Conservation (phyloP, 2,329 filamentous ascomycete species). For the Colletotrichum theobromicola region DNA sequence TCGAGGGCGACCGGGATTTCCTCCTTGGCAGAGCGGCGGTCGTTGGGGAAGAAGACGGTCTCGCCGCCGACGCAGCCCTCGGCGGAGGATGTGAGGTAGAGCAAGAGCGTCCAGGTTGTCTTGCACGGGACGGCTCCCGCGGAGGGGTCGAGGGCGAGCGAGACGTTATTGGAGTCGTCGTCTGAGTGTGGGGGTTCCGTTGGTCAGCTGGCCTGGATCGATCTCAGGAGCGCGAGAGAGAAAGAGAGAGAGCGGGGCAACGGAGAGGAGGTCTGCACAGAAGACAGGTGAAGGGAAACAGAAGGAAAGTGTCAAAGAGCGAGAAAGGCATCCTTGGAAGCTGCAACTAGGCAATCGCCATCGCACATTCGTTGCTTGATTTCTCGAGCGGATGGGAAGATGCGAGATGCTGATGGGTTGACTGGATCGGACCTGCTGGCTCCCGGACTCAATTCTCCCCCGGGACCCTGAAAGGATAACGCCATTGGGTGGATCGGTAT, state of each 20-base stretch:
- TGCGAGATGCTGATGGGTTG: slow-evolving; percentile 5
- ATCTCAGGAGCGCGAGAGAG: background rate
- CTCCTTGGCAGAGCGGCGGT: slow-evolving; percentile 59
- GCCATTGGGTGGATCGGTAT: slow-evolving; percentile 4
- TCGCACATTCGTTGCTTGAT: background rate
- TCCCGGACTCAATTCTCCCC: background rate
- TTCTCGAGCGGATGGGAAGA: background rate
- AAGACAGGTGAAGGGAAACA: slow-evolving; percentile 6
- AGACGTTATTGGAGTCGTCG: slow-evolving; percentile 81
- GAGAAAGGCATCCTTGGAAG: background rate
- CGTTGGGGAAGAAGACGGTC: slow-evolving; percentile 87
- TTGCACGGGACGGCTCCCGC: slow-evolving; percentile 48
- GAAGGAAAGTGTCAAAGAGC: background rate
- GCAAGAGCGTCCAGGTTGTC: slow-evolving; percentile 90
- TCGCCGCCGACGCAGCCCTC: slow-evolving; percentile 80
- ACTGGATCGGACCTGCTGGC: slow-evolving; percentile 6
- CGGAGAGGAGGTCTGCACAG: slow-evolving; percentile 10
- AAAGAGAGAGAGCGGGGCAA: background rate
- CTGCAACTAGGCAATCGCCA: background rate
- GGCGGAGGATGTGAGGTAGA: slow-evolving; percentile 75
- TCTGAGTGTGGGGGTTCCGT: slow-evolving; percentile 54
- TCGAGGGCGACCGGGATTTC: slow-evolving; percentile 77
- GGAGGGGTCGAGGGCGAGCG: slow-evolving; percentile 33
- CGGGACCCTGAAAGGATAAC: background rate
- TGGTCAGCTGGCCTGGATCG: slow-evolving; percentile 5